Percentiles rank a stretch among this genome's conserved stretches.
Evolutionary conservation across 2,329 filamentous ascomycete genomes (phyloP).

Genomic region (Aspergillus proliferans): DNA sequence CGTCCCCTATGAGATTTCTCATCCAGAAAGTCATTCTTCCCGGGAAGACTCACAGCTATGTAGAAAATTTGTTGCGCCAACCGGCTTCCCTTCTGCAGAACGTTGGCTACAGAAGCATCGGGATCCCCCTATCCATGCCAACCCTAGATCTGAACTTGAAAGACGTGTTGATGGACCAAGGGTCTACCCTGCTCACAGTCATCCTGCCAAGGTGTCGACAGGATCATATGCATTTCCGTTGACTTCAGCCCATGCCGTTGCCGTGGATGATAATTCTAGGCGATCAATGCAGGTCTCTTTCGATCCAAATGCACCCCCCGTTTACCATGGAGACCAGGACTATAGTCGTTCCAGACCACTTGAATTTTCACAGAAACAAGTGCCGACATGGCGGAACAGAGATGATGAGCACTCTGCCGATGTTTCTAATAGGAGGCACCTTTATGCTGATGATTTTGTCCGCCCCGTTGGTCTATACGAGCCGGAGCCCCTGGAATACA

Average conservation of each 20-base stretch:
- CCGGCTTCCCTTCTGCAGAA: constrained; percentile 14
- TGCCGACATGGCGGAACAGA: constrained; percentile 10
- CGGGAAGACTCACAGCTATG: constrained; percentile 15
- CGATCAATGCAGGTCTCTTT: constrained; percentile 12
- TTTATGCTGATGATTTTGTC: constrained; percentile 34
- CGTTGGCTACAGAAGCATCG: constrained; percentile 11
- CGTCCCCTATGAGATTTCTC: constrained; percentile 12
- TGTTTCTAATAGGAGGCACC: constrained; percentile 16
- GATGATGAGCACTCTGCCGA: constrained; percentile 13
- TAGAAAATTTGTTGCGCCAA: constrained; percentile 18
- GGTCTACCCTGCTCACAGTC: constrained; percentile 11
- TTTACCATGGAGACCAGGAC: constrained; percentile 15
- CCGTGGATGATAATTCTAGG: constrained; percentile 13
- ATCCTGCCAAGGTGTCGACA: constrained; percentile 5
- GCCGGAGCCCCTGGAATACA: constrained; percentile 14
- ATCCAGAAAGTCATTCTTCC: constrained; percentile 7
- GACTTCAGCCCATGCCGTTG: constrained; percentile 11
- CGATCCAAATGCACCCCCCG: constrained; percentile 10
- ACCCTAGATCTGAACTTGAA: constrained; percentile 13
- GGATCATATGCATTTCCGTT: constrained; percentile 9
- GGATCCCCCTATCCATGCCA: constrained; percentile 9
- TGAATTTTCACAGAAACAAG: constrained; percentile 8
- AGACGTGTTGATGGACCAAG: constrained; percentile 10
- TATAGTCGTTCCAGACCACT: constrained; percentile 6
- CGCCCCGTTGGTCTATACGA: constrained; percentile 26